These are phyloP conservation scores for Papilionanthe hybrid DNA, from an alignment of 116 monocot species.

Conservation along the genomic window DNA sequence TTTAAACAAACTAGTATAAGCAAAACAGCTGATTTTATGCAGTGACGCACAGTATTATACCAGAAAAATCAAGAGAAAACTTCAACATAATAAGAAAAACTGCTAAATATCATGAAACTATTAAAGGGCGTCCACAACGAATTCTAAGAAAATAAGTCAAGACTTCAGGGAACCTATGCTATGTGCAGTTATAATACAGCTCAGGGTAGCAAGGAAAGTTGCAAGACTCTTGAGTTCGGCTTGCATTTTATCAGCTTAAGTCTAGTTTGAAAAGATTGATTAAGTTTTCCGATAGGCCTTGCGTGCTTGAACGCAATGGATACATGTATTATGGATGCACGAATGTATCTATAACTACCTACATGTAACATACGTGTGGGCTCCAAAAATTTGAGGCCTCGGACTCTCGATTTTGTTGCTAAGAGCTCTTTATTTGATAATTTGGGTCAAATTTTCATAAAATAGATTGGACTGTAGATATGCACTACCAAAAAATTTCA, in stretches of 20 bases:
- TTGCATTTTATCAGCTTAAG: background rate
- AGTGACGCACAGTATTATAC: background rate
- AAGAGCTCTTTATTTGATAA: too few relatives aligned
- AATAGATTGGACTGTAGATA: too few relatives aligned
- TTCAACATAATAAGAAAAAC: constrained; percentile 19
- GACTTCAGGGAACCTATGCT: background rate
- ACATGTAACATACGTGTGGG: too few relatives aligned
- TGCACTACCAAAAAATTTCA: too few relatives aligned
- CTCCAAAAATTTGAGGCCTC: too few relatives aligned
- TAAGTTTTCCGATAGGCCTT: background rate
- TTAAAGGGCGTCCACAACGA: background rate
- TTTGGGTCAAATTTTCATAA: too few relatives aligned
- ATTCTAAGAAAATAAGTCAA: background rate
- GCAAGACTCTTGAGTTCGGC: background rate
- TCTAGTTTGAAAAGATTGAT: background rate
- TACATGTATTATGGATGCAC: background rate
- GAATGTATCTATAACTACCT: background rate
- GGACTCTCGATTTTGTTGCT: too few relatives aligned
- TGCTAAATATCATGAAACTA: background rate
- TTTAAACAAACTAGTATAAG: constrained; percentile 8
- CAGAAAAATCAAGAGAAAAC: constrained; percentile 2
- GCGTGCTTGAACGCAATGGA: background rate
- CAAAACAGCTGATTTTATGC: constrained; percentile 1
- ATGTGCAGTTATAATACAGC: background rate
- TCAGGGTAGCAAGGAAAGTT: background rate